These are phyloP conservation scores for Penicillium coffeae DNA, from an alignment of 495 filamentous ascomycete species.

Conservation along the genomic window DNA sequence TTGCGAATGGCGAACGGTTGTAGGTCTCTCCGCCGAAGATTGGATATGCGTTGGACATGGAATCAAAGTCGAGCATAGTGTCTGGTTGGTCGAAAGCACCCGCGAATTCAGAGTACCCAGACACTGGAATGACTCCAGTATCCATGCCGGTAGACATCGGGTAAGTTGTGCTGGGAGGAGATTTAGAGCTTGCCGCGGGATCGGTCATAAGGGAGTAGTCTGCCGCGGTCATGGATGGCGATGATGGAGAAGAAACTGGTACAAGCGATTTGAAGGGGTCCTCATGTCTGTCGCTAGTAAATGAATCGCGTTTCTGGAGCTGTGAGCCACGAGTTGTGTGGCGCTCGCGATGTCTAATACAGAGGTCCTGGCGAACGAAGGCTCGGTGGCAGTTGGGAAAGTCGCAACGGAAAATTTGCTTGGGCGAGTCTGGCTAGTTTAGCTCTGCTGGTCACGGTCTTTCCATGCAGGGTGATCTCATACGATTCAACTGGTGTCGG, in stretches of 20 bases:
- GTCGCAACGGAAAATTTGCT: slow-evolving; percentile 94
- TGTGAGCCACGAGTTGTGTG: slow-evolving; percentile 96
- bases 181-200: slow-evolving; percentile 11
- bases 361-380: slow-evolving; percentile 93
- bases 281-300: slow-evolving; percentile 28
- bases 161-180: slow-evolving; percentile 20
- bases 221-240: slow-evolving; percentile 17
- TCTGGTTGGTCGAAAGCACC: slow-evolving; percentile 14
- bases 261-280: slow-evolving; percentile 17
- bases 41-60: slow-evolving; percentile 69
- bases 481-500: slow-evolving; percentile 94
- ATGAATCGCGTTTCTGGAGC: slow-evolving; percentile 79
- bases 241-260: slow-evolving; percentile 15
- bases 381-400: slow-evolving; percentile 85
- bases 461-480: too few relatives aligned
- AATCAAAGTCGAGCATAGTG: slow-evolving; percentile 50
- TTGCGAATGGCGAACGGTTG: slow-evolving; percentile 80
- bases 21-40: slow-evolving; percentile 79
- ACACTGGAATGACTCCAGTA: slow-evolving; percentile 11
- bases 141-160: slow-evolving; percentile 29
- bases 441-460: too few relatives aligned
- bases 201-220: slow-evolving; percentile 20
- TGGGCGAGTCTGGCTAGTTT: slow-evolving; percentile 60
- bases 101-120: slow-evolving; percentile 28
- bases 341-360: slow-evolving; percentile 87